These are phyloP conservation scores for Aureobasidium sp. DNA, from an alignment of 2,329 filamentous ascomycete genomes.

Conservation along the genomic window DNA sequence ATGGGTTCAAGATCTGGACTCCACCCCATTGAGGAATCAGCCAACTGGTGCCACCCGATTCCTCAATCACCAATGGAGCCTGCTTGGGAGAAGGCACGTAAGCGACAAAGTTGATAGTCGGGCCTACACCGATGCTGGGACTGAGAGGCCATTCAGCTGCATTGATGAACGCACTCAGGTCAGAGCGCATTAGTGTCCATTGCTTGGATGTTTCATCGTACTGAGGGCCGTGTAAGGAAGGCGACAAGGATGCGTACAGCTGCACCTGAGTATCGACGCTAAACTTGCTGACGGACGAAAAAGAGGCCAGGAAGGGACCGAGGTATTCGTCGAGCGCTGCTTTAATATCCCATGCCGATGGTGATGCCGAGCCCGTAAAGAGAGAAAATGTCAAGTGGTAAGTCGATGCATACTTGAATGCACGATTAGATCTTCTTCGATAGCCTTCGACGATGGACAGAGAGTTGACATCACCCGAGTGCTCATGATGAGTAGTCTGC, in stretches of 20 bases:
- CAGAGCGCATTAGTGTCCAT: constrained; percentile 70
- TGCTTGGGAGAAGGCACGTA: constrained; percentile 70
- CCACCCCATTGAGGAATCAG: constrained; percentile 94
- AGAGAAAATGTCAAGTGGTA: constrained; percentile 96
- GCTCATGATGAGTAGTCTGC: not conserved
- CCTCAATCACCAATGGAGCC: constrained; percentile 54
- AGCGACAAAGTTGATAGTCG: constrained; percentile 92
- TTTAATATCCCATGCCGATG: constrained; percentile 89
- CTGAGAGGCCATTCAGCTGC: constrained; percentile 95
- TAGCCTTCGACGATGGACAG: not conserved
- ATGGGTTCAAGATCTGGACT: constrained; percentile 59
- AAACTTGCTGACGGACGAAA: constrained; percentile 84
- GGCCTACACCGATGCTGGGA: constrained; percentile 85
- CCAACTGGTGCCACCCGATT: constrained; percentile 67
- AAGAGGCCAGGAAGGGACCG: constrained; percentile 68
- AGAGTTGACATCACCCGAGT: not conserved
- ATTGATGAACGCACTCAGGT: constrained; percentile 91
- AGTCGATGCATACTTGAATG: constrained; percentile 83
- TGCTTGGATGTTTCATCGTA: constrained; percentile 49
- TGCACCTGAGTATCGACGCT: constrained; percentile 95
- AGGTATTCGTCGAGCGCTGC: constrained; percentile 73
- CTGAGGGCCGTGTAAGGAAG: constrained; percentile 52
- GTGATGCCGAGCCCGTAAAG: constrained; percentile 70
- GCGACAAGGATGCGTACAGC: constrained; percentile 69
- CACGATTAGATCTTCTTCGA: constrained; percentile 64